Evolutionary conservation across 2,329 filamentous ascomycete genomes (phyloP).

Genomic region (Blastomyces gilchristii): DNA sequence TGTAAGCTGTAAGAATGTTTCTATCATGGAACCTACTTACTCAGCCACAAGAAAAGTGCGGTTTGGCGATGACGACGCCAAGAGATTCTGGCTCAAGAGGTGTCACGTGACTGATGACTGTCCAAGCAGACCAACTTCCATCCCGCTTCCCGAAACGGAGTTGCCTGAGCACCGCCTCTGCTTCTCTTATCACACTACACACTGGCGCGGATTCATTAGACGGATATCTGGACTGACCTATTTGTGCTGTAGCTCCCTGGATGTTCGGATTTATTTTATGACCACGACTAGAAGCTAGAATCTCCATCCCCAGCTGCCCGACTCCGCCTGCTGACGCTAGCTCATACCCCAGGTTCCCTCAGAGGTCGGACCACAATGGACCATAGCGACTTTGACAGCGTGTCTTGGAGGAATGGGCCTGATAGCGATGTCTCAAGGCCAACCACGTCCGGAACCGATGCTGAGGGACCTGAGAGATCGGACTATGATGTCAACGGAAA

Average conservation of each 20-base stretch:
- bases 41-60: neutral
- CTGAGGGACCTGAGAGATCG: conserved; percentile 24
- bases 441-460: conserved; percentile 33
- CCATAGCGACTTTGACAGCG: conserved; percentile 66
- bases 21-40: too few relatives aligned
- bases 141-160: neutral
- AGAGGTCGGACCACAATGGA: conserved; percentile 27
- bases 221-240: too few relatives aligned
- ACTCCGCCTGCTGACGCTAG: neutral
- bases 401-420: conserved; percentile 62
- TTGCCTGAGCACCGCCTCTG: neutral
- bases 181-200: neutral
- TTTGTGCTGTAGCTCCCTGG: neutral
- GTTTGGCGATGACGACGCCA: neutral
- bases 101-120: conserved; percentile 2
- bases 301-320: neutral
- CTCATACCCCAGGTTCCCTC: neutral
- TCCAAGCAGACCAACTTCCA: neutral
- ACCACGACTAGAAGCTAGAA: neutral
- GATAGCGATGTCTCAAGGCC: conserved; percentile 39
- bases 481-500: conserved; percentile 38
- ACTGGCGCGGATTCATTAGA: neutral
- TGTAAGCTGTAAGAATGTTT: too few relatives aligned
- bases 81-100: neutral
- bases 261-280: neutral